Evolutionary conservation across 1,284 basidiomycete species (phyloP), one percentile per base, ranked within the genome.

Genomic region (Tilletia indica): DNA sequence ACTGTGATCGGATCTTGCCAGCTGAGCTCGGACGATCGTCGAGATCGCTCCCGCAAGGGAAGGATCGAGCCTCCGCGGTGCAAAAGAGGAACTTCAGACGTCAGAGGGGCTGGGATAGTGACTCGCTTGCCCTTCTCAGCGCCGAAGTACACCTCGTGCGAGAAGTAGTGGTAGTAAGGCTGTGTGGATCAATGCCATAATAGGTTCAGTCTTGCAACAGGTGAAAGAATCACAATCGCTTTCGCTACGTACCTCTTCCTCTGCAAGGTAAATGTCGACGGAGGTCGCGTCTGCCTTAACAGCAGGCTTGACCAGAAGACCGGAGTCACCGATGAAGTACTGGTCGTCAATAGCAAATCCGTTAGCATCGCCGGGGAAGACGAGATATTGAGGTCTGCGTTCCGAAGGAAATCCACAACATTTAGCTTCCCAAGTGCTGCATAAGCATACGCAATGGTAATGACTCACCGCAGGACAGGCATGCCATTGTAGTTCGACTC

Each of bases 101-200:
- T 87, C 4, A 98, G 87, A 0, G 89, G 91, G 0, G 93, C 91
- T 0, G 91, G 87, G 21, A 97, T 89, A 1, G 89, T 91, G 79
- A 96, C 87, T 70, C 87, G 86, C 11, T 80, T 74, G 76, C 90
- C 90, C 73, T 89, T 87, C 11, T 87, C 81, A 0, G 88, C 81
- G 25, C 91, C 90, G 49, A 89, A 90, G 86, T 93, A 90, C 63
- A 81, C 67, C 34, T 81, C 73, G 68, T 80, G 77, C 36, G 81
- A 77, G 86, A 94, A 93, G 86, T 96, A 99, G 86, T 98, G 90
- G 85, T 98, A 99, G 88, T 97, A 98, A 2, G 94, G 91, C 90
- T 92, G 76, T 12, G 42, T 45, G 42, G 3, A 31, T 31, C 25
- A 31, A 31, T 31, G 25, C 25, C 25, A 31, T 31, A 0, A 31